Percentiles rank a stretch among this genome's conserved stretches.
Evolutionary conservation across 768 basidiomycete species (phyloP).

Genomic region (Polyporus arcularius): DNA sequence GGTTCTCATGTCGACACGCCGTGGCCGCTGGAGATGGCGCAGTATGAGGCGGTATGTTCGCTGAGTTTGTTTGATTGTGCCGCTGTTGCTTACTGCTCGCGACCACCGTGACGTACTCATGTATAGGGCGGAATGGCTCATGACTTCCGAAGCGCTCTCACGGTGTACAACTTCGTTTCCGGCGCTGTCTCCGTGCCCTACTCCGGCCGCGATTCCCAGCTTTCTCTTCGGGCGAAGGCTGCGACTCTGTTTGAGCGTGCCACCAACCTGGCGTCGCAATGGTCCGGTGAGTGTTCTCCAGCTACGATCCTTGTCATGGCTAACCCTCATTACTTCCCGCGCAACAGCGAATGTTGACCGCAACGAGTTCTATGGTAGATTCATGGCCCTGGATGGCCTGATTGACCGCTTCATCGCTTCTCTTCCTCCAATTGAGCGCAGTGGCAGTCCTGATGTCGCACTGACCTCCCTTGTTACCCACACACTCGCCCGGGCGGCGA

Average conservation of each 20-base stretch:
- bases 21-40: conserved; percentile 39
- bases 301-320: not conserved
- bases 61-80: not conserved
- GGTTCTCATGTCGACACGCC: conserved; percentile 38
- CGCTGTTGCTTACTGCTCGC: not conserved
- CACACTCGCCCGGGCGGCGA: conserved; percentile 48
- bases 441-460: conserved; percentile 3
- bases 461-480: conserved; percentile 41
- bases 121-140: conserved; percentile 42
- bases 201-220: conserved; percentile 32
- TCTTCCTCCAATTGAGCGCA: conserved; percentile 21
- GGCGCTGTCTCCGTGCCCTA: conserved; percentile 31
- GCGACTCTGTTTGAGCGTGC: conserved; percentile 64
- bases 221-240: conserved; percentile 52
- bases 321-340: not conserved
- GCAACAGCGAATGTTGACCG: conserved; percentile 7
- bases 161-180: conserved; percentile 49
- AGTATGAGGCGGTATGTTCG: conserved; percentile 34
- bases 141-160: conserved; percentile 47
- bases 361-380: conserved; percentile 15
- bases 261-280: conserved; percentile 49
- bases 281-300: conserved; percentile 25
- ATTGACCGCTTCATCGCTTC: conserved; percentile 26
- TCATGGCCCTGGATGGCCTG: conserved; percentile 21
- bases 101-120: not conserved